These are phyloP conservation scores for Fusarium pseudograminearum DNA, from an alignment of 2,329 filamentous ascomycete genomes.

Conservation along the genomic window DNA sequence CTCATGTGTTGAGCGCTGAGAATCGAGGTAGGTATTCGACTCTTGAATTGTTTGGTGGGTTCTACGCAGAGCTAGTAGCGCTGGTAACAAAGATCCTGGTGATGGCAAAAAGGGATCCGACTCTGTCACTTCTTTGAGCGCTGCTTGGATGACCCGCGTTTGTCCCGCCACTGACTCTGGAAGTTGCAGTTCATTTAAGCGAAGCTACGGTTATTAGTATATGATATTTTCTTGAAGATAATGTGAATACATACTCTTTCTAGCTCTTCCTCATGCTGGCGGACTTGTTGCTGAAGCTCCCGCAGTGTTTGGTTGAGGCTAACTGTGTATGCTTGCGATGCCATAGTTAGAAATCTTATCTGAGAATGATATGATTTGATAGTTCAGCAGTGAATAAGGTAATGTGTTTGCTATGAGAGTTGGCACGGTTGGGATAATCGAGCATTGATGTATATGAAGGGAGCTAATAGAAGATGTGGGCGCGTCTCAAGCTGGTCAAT, in stretches of 20 bases:
- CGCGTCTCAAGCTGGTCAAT: conserved; percentile 1
- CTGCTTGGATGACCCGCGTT: conserved; percentile 66
- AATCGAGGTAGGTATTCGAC: conserved; percentile 69
- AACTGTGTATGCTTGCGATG: conserved; percentile 51
- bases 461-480: conserved; percentile 5
- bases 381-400: not conserved
- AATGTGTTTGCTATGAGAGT: not conserved
- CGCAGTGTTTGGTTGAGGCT: conserved; percentile 75
- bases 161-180: conserved; percentile 50
- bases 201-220: conserved; percentile 45
- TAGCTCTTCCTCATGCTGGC: conserved; percentile 65
- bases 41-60: conserved; percentile 74
- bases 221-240: not conserved
- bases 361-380: not conserved
- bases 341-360: conserved; percentile 42
- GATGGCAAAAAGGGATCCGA: conserved; percentile 74
- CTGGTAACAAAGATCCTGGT: conserved; percentile 75
- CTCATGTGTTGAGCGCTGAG: conserved; percentile 58
- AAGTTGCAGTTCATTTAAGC: conserved; percentile 40
- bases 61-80: conserved; percentile 76
- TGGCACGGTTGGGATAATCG: not conserved
- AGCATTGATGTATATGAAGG: not conserved
- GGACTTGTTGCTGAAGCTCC: conserved; percentile 71
- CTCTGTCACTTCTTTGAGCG: conserved; percentile 73
- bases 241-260: conserved; percentile 54